Conservation (phyloP, 345 rosid species). For the Barbarea vulgaris region DNA sequence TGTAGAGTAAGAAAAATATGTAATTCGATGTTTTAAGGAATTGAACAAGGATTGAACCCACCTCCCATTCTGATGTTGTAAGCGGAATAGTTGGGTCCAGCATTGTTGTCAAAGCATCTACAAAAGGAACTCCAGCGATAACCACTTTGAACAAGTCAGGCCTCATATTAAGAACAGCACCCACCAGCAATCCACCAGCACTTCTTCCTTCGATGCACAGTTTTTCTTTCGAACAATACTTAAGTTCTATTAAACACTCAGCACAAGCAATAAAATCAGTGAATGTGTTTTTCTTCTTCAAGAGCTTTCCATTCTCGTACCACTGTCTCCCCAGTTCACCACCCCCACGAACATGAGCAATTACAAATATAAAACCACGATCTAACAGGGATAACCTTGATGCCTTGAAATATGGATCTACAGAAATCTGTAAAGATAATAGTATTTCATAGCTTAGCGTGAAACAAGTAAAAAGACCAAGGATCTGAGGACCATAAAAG, state of each 20-base stretch:
- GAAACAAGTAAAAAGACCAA: not conserved
- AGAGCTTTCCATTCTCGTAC: conserved; percentile 90
- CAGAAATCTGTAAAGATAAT: conserved; percentile 49
- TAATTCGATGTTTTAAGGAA: not conserved
- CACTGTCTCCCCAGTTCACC: conserved; percentile 98
- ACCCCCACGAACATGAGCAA: conserved; percentile 97
- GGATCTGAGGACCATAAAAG: conserved; percentile 4
- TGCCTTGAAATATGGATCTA: conserved; percentile 73
- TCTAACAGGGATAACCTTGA: conserved; percentile 83
- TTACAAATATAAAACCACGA: conserved; percentile 83
- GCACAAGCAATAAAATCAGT: conserved; percentile 87
- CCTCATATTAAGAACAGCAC: conserved; percentile 95
- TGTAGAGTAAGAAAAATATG: not conserved
- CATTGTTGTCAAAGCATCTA: conserved; percentile 94
- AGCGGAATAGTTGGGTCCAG: conserved; percentile 94
- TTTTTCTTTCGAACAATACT: conserved; percentile 77
- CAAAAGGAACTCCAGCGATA: conserved; percentile 93
- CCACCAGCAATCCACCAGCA: conserved; percentile 94
- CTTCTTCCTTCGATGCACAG: conserved; percentile 89
- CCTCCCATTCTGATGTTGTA: conserved; percentile 99
- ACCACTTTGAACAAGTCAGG: conserved; percentile 93
- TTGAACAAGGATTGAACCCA: conserved; percentile 18
- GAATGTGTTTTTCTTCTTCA: conserved; percentile 87
- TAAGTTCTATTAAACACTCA: conserved; percentile 66
- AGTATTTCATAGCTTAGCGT: conserved; percentile 18